Conservation (phyloP, 495 filamentous ascomycete species). For the Penicillium steckii region DNA sequence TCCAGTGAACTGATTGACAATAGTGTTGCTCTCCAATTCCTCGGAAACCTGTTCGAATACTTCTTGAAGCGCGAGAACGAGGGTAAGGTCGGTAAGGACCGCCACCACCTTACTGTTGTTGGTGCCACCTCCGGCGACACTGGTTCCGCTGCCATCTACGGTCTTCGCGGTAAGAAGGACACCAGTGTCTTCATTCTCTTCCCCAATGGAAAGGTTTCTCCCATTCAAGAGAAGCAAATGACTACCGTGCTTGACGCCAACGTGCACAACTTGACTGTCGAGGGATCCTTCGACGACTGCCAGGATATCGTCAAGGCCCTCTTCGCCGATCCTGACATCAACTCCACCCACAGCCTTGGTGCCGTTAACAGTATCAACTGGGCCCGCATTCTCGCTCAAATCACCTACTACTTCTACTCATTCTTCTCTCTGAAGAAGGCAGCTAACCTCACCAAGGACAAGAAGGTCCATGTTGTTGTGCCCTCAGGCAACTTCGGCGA, state of each 20-base stretch:
- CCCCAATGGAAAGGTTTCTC: slow-evolving; percentile 78
- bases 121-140: slow-evolving; percentile 95
- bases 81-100: slow-evolving; percentile 65
- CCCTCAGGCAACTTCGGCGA: slow-evolving; percentile 98
- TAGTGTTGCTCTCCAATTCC: slow-evolving; percentile 75
- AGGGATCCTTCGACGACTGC: slow-evolving; percentile 93
- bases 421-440: slow-evolving; percentile 74
- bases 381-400: slow-evolving; percentile 89
- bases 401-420: slow-evolving; percentile 80
- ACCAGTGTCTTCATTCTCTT: slow-evolving; percentile 87
- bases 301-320: slow-evolving; percentile 95
- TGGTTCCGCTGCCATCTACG: slow-evolving; percentile 93
- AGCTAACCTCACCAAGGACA: slow-evolving; percentile 46
- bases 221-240: slow-evolving; percentile 95
- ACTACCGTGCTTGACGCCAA: slow-evolving; percentile 84
- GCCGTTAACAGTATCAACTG: slow-evolving; percentile 65
- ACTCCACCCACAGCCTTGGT: slow-evolving; percentile 48
- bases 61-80: slow-evolving; percentile 82
- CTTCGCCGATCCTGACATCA: slow-evolving; percentile 75
- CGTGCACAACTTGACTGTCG: slow-evolving; percentile 80
- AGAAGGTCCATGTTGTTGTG: slow-evolving; percentile 73
- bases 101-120: slow-evolving; percentile 86
- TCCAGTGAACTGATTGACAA: neutral
- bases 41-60: slow-evolving; percentile 96
- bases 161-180: slow-evolving; percentile 96